Conservation (phyloP, 176 grass and related monocot species). For the Juncus effusus region DNA sequence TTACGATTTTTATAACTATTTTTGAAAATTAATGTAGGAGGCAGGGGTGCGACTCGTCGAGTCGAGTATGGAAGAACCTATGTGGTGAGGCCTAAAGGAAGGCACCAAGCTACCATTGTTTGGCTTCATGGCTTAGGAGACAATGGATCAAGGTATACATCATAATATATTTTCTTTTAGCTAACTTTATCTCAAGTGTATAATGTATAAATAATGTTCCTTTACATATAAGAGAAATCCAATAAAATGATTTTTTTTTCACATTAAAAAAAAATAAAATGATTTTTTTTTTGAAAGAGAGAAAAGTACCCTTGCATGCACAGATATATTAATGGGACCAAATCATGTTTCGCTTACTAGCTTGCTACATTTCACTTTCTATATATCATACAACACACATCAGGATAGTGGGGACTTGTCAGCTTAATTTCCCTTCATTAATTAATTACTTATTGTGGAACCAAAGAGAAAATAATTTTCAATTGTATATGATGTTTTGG, state of each 20-base stretch:
- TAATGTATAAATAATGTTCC: not conserved
- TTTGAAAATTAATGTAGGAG: slow-evolving; percentile 41
- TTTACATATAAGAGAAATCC: no score
- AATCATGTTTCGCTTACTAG: no score
- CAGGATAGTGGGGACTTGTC: no score
- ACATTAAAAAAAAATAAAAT: no score
- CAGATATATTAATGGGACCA: no score
- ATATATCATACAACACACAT: no score
- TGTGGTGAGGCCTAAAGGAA: slow-evolving; percentile 90
- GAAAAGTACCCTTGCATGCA: no score
- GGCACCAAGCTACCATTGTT: slow-evolving; percentile 86
- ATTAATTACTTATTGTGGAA: not conserved
- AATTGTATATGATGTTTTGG: slow-evolving; percentile 1
- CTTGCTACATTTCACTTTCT: no score
- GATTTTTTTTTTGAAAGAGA: not conserved
- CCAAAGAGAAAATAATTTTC: not conserved
- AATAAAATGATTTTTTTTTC: no score
- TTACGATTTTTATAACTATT: not conserved
- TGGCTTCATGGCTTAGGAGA: slow-evolving; percentile 95
- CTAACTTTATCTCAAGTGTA: not conserved
- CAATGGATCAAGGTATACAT: slow-evolving; percentile 68
- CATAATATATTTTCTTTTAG: not conserved
- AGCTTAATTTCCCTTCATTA: no score
- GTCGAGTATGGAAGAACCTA: slow-evolving; percentile 82
- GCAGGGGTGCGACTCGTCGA: slow-evolving; percentile 28